Percentiles rank a stretch among this genome's conserved stretches.
phyloP scores from a whole-genome alignment of 176 grass and related monocot genomes.

The Puccinellia tenuiflora region DNA sequence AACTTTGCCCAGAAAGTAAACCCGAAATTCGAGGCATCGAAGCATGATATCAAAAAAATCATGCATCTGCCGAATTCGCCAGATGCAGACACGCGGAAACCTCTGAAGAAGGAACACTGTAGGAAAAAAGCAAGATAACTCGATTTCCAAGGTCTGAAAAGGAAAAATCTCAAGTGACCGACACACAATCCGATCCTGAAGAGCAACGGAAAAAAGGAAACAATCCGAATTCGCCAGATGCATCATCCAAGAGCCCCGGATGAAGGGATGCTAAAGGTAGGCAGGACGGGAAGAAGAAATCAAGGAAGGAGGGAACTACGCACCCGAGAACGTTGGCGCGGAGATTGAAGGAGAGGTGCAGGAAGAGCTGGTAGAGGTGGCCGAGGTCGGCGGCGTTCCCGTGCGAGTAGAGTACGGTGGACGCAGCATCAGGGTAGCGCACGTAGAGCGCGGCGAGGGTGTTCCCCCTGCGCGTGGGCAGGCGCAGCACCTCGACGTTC shows the following conservation, averaged over 20 bases:
- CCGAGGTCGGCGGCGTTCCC: conserved; percentile 43
- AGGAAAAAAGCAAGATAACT: not conserved
- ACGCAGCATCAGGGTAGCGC: conserved; percentile 61
- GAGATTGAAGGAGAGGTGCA: conserved; percentile 86
- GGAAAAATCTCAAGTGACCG: not conserved
- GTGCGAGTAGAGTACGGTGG: conserved; percentile 65
- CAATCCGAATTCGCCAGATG: too few species aligned
- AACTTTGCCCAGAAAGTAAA: conserved; percentile 31
- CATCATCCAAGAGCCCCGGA: too few species aligned
- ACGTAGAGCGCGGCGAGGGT: conserved; percentile 71
- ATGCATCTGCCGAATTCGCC: conserved; percentile 5
- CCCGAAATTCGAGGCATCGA: conserved; percentile 20
- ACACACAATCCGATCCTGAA: not conserved
- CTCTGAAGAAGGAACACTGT: not conserved
- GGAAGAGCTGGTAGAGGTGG: conserved; percentile 88
- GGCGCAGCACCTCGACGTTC: conserved; percentile 80
- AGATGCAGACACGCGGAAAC: not conserved
- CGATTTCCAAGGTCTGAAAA: not conserved
- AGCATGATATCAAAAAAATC: conserved; percentile 13
- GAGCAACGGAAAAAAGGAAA: not conserved
- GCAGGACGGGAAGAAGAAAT: not conserved
- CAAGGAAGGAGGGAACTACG: not conserved
- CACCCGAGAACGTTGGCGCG: conserved; percentile 85
- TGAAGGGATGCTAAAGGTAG: not conserved
- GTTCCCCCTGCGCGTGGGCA: conserved; percentile 54